Percentiles rank a stretch among this genome's conserved stretches.
Evolutionary conservation across 2,329 filamentous ascomycete species (phyloP).

Genomic region (Colletotrichum sp.): DNA sequence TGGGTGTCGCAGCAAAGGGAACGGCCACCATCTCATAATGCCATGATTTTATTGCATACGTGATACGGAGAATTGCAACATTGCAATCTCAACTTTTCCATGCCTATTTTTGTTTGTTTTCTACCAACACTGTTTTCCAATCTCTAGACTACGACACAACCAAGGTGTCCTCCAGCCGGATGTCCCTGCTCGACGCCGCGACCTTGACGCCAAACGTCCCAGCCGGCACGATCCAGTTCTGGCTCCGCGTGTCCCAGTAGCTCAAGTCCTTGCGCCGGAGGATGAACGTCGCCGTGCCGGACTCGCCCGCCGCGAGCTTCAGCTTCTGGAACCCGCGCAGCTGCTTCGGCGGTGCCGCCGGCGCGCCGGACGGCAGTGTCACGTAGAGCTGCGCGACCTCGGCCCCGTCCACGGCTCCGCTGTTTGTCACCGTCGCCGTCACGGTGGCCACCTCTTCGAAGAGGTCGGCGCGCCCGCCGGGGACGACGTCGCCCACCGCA

Average conservation of each 20-base stretch:
- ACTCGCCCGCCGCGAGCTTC: constrained; percentile 52
- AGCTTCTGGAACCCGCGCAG: constrained; percentile 73
- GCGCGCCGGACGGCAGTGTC: constrained; percentile 43
- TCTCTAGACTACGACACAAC: not conserved
- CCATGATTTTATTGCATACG: not conserved
- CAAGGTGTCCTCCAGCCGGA: constrained; percentile 38
- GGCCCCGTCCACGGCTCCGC: constrained; percentile 63
- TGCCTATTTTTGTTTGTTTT: not conserved
- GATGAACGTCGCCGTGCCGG: constrained; percentile 52
- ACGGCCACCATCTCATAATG: not conserved
- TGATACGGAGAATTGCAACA: not conserved
- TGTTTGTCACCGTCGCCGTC: constrained; percentile 68
- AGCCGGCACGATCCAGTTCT: constrained; percentile 64
- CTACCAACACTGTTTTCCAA: not conserved
- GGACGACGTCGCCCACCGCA: constrained; percentile 40
- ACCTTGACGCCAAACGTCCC: constrained; percentile 47
- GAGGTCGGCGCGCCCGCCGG: constrained; percentile 51
- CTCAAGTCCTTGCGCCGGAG: constrained; percentile 68
- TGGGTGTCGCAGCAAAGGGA: not conserved
- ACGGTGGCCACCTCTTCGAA: constrained; percentile 53
- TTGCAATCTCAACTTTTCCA: not conserved
- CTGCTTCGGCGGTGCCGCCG: constrained; percentile 55
- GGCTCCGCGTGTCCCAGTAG: constrained; percentile 64
- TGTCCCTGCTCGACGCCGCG: constrained; percentile 51
- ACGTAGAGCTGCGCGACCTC: constrained; percentile 70